phyloP scores from a whole-genome alignment of 345 rosid genomes.

The Melaleuca alternifolia region DNA sequence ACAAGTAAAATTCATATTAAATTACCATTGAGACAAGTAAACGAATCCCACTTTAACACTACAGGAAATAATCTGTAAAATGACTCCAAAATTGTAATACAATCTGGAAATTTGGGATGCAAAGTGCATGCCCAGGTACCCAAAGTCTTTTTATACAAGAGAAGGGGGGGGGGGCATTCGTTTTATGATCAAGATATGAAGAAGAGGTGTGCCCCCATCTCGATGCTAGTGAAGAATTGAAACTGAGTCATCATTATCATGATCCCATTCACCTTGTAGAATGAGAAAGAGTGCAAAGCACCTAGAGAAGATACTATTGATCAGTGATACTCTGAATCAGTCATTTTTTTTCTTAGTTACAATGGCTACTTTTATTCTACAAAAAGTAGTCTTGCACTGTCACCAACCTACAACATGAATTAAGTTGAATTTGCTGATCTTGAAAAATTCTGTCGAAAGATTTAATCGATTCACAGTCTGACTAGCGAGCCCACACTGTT shows the following conservation, averaged over 20 bases:
- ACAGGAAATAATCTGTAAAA: neutral
- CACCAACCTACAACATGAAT: neutral
- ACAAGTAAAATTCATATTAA: neutral
- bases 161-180: neutral
- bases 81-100: neutral
- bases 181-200: neutral
- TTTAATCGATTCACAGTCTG: neutral
- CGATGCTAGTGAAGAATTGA: neutral
- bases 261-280: neutral
- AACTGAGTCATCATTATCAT: neutral
- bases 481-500: neutral
- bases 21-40: neutral
- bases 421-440: neutral
- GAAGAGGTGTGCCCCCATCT: neutral
- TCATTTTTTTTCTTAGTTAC: neutral
- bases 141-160: neutral
- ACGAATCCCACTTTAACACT: neutral
- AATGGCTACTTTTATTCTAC: neutral
- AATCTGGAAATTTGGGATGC: neutral
- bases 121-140: neutral
- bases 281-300: neutral
- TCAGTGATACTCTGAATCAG: neutral
- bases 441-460: neutral
- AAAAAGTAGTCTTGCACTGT: neutral
- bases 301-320: neutral